Base-by-base conservation (phyloP, 768 basidiomycete genomes). In the Tricholoma saponaceum region DNA sequence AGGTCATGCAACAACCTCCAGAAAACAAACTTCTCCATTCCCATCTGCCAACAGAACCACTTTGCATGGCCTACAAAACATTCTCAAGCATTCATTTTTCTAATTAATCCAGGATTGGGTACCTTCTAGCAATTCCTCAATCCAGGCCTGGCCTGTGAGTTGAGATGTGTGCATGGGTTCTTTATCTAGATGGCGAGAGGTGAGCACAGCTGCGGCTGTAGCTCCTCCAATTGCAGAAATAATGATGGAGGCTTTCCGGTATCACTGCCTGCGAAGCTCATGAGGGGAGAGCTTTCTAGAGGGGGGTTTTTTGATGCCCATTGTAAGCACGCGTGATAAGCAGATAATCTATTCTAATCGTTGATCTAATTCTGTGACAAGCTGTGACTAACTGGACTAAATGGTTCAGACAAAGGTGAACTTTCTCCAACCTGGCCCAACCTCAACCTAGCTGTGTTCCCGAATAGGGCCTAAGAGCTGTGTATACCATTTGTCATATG, bases 1-100 rank as follows among this genome's bases (percentile, higher is more conserved):
- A 52, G 51, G 1, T 52, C 51, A 39, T 16, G 13, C 51, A 52
- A 52, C 16, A 52, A 52, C 10, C 10, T 52, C 33, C 12, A 18
- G 51, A 39, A 52, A 35, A 52, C 51, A 52, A 52, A 37, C 16
- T 52, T 52, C 5, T 52, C 32, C 51, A 52, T 52, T 52, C 33
- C 51, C 2, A 52, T 52, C 51, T 52, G 51, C 18, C 10, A 8
- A 35, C 20, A 8, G 16, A 52, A 52, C 9, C 33, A 16, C 32
- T 52, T 26, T 2, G 6, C 23, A 52, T 52, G 51, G 32, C 51
- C 32, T 52, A 5, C 30, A 26, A 52, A 9, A 39, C 20, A 23
- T n/a, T 26, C 51, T 37, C 33, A 52, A 35, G 23, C 18, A 28
- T 23, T 30, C 32, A 35, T 23, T 25, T 7, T 13, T 23, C 2